phyloP scores from a whole-genome alignment of 139 green algal genomes.

The Edaphochlamys debaryana region DNA sequence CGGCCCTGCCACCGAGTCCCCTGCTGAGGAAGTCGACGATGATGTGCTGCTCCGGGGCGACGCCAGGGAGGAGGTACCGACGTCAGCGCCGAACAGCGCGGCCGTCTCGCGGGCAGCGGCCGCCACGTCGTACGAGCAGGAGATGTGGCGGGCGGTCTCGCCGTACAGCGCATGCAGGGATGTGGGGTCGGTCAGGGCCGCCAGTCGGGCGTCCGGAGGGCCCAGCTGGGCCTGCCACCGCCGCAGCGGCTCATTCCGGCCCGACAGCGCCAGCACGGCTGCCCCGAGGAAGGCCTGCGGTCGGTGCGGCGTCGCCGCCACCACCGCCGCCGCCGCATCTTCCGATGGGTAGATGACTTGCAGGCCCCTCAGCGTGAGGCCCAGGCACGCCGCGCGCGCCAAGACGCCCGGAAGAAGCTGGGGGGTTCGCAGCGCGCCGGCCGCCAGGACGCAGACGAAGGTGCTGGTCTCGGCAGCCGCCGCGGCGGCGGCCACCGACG shows the following conservation, averaged over 20 bases:
- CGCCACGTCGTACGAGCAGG: slow-evolving; percentile 13
- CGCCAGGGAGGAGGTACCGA: background rate
- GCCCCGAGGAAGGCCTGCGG: slow-evolving; percentile 21
- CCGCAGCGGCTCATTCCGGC: slow-evolving; percentile 3
- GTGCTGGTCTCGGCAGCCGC: background rate
- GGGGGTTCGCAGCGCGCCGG: background rate
- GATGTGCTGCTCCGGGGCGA: no score
- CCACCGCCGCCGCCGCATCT: slow-evolving; percentile 1
- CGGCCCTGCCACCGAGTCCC: no score
- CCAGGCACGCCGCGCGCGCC: background rate
- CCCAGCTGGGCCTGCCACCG: slow-evolving; percentile 38
- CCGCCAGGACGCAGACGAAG: slow-evolving; percentile 2
- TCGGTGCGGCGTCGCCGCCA: slow-evolving; percentile 28
- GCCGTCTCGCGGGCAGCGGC: slow-evolving; percentile 17
- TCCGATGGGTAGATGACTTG: slow-evolving; percentile 30
- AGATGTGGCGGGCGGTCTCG: slow-evolving; percentile 6
- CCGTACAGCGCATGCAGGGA: slow-evolving; percentile 38
- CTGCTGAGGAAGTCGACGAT: no score
- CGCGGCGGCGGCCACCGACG: no score
- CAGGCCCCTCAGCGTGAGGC: slow-evolving; percentile 22
- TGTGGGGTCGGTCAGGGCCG: slow-evolving; percentile 11
- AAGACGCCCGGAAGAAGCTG: background rate
- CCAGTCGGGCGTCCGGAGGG: slow-evolving; percentile 8
- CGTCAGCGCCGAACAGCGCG: slow-evolving; percentile 1
- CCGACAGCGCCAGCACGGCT: slow-evolving; percentile 17